Percentiles rank a stretch among this genome's conserved stretches.
Conservation (phyloP, 345 rosid species). For the Bruguiera gymnorhiza region DNA sequence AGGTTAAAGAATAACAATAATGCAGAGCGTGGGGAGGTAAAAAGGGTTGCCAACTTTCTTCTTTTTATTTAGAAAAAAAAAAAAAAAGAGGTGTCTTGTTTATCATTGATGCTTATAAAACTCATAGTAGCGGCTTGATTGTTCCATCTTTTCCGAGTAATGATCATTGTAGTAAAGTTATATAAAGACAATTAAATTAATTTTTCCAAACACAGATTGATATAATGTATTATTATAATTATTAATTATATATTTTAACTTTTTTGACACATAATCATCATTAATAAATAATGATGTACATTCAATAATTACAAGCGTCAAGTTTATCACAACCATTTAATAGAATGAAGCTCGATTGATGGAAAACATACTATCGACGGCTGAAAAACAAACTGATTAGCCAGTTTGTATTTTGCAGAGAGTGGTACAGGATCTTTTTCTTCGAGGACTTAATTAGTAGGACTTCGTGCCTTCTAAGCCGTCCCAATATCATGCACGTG, state of each 20-base stretch:
- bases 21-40: not conserved
- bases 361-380: not conserved
- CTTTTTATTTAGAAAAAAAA: no score
- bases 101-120: constrained; percentile 14
- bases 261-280: no score
- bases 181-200: not conserved
- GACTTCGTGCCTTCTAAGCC: not conserved
- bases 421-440: constrained; percentile 4
- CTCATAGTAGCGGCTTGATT: not conserved
- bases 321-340: not conserved
- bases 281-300: no score
- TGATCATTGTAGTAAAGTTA: not conserved
- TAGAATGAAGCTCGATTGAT: no score
- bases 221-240: not conserved
- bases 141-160: constrained; percentile 2
- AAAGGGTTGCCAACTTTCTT: constrained; percentile 6
- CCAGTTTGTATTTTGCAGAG: constrained; percentile 25
- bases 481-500: no score
- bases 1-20: not conserved
- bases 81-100: not conserved
- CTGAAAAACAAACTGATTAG: not conserved
- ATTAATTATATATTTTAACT: no score
- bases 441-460: not conserved
- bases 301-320: not conserved
- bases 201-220: not conserved